These are phyloP conservation scores for Diddensiella transvaalensis DNA, from an alignment of 805 yeast species.

Conservation along the genomic window DNA sequence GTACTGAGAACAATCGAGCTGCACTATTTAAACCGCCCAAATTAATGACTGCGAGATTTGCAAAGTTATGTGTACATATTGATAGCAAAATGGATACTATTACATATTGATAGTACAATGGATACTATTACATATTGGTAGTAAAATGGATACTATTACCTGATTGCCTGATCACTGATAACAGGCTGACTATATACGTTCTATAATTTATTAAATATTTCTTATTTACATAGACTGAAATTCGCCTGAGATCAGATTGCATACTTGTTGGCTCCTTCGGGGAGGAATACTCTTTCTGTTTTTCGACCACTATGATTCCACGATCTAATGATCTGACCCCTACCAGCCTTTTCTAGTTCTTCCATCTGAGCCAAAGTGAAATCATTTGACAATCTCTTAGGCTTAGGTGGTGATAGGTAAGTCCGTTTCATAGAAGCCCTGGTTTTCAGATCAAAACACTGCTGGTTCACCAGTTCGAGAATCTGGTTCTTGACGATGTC, in stretches of 20 bases:
- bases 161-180: too few species aligned
- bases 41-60: too few species aligned
- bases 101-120: not conserved
- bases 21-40: slow-evolving; percentile 29
- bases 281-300: slow-evolving; percentile 45
- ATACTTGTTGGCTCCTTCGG: slow-evolving; percentile 25
- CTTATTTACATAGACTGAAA: not conserved
- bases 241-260: slow-evolving; percentile 16
- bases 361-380: slow-evolving; percentile 28
- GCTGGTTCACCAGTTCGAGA: slow-evolving; percentile 39
- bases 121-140: not conserved
- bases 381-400: slow-evolving; percentile 45
- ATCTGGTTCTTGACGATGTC: slow-evolving; percentile 41
- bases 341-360: slow-evolving; percentile 43
- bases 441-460: slow-evolving; percentile 33
- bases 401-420: slow-evolving; percentile 55
- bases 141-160: too few species aligned
- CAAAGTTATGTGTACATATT: not conserved
- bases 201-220: not conserved
- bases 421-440: slow-evolving; percentile 41
- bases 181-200: too few species aligned
- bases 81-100: too few species aligned
- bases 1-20: slow-evolving; percentile 62
- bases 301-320: slow-evolving; percentile 57
- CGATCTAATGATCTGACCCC: slow-evolving; percentile 48